Percentiles rank a stretch among this genome's conserved stretches.
Evolutionary conservation across 192 early-diverging fungal genomes (phyloP).

Genomic region (Allomyces macrogynus): DNA sequence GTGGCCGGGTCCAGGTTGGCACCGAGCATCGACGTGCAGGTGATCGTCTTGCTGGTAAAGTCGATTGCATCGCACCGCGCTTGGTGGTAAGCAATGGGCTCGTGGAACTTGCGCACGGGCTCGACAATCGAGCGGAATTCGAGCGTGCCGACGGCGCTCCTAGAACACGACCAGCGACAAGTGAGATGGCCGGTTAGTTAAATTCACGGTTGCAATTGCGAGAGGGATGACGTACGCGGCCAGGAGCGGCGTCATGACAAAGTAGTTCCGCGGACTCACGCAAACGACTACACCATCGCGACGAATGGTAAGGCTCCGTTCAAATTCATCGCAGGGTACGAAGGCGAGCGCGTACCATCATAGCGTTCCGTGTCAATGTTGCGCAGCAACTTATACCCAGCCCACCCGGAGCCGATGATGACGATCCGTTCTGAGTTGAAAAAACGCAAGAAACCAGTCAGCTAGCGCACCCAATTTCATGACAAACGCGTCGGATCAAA

Average conservation of each 20-base stretch:
- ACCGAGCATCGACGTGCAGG: conserved; percentile 17
- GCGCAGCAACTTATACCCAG: conserved; percentile 50
- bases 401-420: conserved; percentile 25
- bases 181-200: neutral
- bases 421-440: conserved; percentile 10
- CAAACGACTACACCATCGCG: neutral
- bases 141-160: conserved; percentile 62
- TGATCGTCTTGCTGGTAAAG: conserved; percentile 16
- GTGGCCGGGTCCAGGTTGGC: neutral
- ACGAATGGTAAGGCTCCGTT: neutral
- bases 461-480: too few relatives aligned
- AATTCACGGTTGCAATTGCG: neutral
- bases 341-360: conserved; percentile 21
- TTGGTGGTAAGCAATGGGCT: conserved; percentile 42
- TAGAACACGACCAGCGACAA: conserved; percentile 5
- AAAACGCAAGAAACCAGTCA: too few relatives aligned
- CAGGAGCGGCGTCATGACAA: conserved; percentile 69
- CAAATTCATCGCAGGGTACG: neutral
- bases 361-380: conserved; percentile 42
- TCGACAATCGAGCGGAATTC: conserved; percentile 75
- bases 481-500: neutral
- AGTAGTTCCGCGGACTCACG: conserved; percentile 40
- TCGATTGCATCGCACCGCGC: conserved; percentile 34
- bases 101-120: conserved; percentile 39
- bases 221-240: conserved; percentile 17